These are phyloP conservation scores for Fusarium torulosum DNA, from an alignment of 2,329 filamentous ascomycete species.

Conservation along the genomic window DNA sequence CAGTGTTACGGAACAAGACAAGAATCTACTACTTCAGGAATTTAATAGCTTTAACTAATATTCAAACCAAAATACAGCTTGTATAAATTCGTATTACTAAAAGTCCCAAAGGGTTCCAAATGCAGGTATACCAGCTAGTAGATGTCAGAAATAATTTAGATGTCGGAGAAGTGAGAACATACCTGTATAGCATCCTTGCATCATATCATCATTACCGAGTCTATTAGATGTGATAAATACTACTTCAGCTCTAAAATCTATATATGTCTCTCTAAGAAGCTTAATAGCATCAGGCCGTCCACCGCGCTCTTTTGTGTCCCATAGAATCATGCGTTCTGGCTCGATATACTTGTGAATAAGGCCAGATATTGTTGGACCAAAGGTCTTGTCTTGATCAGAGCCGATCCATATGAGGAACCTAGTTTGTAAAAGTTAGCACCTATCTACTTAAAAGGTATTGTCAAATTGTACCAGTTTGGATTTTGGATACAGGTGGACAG, in stretches of 20 bases:
- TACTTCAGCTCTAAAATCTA: background rate
- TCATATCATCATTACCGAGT: background rate
- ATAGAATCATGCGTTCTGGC: slow-evolving; percentile 3
- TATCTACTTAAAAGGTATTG: rapidly evolving
- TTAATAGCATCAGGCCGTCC: background rate
- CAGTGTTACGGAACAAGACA: no score
- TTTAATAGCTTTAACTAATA: no score
- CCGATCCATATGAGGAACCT: slow-evolving; percentile 20
- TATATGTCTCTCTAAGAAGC: background rate
- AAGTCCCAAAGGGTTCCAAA: slow-evolving; percentile 11
- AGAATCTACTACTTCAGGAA: no score
- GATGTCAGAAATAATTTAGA: no score
- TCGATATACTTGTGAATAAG: slow-evolving; percentile 2
- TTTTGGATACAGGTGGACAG: slow-evolving; percentile 16
- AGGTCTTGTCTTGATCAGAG: background rate
- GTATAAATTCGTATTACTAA: background rate
- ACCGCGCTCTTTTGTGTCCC: slow-evolving; percentile 1
- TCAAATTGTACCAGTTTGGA: background rate
- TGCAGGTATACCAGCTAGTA: background rate
- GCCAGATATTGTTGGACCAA: background rate
- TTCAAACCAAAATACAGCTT: no score
- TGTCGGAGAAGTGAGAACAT: background rate
- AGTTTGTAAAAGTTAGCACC: background rate
- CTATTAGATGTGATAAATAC: slow-evolving; percentile 14
- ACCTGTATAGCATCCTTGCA: slow-evolving; percentile 2